Evolutionary conservation across 352 stramenopile species (phyloP), one percentile per base, ranked within the genome.

Genomic region (Plasmopara halstedii): DNA sequence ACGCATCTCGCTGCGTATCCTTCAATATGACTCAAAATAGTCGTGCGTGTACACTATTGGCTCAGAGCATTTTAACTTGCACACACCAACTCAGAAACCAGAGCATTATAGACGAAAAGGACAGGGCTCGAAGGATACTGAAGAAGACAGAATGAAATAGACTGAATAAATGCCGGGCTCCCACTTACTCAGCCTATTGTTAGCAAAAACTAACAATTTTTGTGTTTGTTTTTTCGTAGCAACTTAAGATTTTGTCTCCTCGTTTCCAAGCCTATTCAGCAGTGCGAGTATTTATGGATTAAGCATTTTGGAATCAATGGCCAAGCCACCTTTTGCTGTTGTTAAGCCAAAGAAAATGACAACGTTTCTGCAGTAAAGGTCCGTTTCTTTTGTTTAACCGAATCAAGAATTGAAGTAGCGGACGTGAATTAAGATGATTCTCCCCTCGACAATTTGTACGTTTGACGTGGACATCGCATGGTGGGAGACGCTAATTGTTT

Each of bases 41-140:
- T 57, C 67, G 63, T 43, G 62, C 42, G 15, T 58, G 56, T 1
- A 45, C 66, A 31, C 57, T 76, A 48, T 50, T 83, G 36, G 70
- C 70, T 31, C 53, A 72, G 38, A 46, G 60, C 15, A 64, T 80
- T 53, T 52, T 80, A 31, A 37, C 57, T 19, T 70, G 73, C 33
- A 54, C 42, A 46, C 33, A 51, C 13, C 49, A 62, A 25, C 50
- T 67, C 15, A 58, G 53, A 34, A 50, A 51, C 14, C 44, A 62
- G 14, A 33, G 18, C 29, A 17, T 27, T 43, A 58, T 61, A 70
- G 56, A 70, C 44, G 44, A 67, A 48, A 43, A 67, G 22, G 29
- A 48, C 31, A 48, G 49, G 36, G 13, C 17, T 42, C 41, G 26
- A 46, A 62, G 20, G 34, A 49, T 44, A 64, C 42, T 42, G 42